Evolutionary conservation across 768 basidiomycete species (phyloP).

Genomic region (Fomitopsis serialis): DNA sequence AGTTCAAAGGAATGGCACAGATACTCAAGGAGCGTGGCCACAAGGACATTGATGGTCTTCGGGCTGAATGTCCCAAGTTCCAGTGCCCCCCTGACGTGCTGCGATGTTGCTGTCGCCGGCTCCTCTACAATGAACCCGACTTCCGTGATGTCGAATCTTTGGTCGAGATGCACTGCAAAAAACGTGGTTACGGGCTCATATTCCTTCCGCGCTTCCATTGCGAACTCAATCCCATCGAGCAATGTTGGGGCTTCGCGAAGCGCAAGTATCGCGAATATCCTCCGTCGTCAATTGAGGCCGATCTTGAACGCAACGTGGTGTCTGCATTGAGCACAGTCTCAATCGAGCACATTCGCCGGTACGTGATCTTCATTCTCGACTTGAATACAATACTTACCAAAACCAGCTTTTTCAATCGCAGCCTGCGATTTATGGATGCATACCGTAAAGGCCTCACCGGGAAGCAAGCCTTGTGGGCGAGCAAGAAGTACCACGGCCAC

Average conservation of each 20-base stretch:
- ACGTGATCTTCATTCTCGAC: background rate
- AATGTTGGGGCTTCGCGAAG: constrained; percentile 33
- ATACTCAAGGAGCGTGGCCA: too few species aligned
- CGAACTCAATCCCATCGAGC: constrained; percentile 35
- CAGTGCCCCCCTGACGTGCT: too few species aligned
- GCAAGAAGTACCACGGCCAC: constrained; percentile 3
- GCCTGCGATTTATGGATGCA: constrained; percentile 4
- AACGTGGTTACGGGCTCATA: constrained; percentile 26
- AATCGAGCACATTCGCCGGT: constrained; percentile 27
- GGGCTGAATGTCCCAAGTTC: too few species aligned
- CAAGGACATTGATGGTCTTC: too few species aligned
- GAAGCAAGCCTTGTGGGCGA: constrained; percentile 1
- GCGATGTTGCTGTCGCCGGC: too few species aligned
- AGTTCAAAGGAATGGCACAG: too few species aligned
- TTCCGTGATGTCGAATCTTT: too few species aligned
- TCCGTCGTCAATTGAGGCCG: constrained; percentile 24
- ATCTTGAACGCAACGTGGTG: constrained; percentile 28
- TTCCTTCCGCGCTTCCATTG: constrained; percentile 38
- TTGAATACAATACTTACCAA: too few species aligned
- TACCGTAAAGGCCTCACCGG: background rate
- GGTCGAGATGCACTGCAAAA: too few species aligned
- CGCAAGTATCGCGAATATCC: constrained; percentile 27
- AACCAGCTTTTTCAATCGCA: background rate
- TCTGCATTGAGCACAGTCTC: constrained; percentile 23
- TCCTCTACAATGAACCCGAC: too few species aligned